Evolutionary conservation across 345 rosid genomes (phyloP).

Genomic region (Salix exigua): DNA sequence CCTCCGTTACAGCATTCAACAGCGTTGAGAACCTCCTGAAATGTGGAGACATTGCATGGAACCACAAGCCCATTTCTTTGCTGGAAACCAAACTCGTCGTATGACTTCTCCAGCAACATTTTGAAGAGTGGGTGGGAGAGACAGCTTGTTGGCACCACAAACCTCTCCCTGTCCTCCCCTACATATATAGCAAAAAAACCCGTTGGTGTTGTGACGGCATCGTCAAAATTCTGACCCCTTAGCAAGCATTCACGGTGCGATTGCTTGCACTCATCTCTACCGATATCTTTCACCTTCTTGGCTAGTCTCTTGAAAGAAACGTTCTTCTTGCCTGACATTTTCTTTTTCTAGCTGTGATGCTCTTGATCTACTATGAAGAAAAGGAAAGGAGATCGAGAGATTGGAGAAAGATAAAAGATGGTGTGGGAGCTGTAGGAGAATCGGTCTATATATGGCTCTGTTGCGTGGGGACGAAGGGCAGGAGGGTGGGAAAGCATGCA

Average conservation of each 20-base stretch:
- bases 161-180: slow-evolving; percentile 66
- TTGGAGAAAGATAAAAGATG: not conserved
- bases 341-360: not conserved
- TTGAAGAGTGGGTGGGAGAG: slow-evolving; percentile 73
- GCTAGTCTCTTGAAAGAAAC: slow-evolving; percentile 74
- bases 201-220: slow-evolving; percentile 39
- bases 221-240: slow-evolving; percentile 19
- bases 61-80: slow-evolving; percentile 59
- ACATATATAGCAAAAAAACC: slow-evolving; percentile 80
- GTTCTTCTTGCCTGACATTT: slow-evolving; percentile 68
- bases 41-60: slow-evolving; percentile 68
- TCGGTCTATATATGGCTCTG: not conserved
- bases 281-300: slow-evolving; percentile 57
- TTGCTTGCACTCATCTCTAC: slow-evolving; percentile 24
- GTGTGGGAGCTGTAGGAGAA: not conserved
- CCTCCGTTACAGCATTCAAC: slow-evolving; percentile 59
- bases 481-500: slow-evolving; percentile 10
- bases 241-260: slow-evolving; percentile 47
- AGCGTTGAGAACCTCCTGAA: slow-evolving; percentile 66
- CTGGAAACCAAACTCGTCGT: slow-evolving; percentile 51
- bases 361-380: not conserved
- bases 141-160: slow-evolving; percentile 66
- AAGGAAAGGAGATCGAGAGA: not conserved
- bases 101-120: slow-evolving; percentile 80
- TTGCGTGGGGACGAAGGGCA: not conserved